Base-by-base conservation (phyloP, 1,284 basidiomycete genomes). In the Rhodotorula glutinis region DNA sequence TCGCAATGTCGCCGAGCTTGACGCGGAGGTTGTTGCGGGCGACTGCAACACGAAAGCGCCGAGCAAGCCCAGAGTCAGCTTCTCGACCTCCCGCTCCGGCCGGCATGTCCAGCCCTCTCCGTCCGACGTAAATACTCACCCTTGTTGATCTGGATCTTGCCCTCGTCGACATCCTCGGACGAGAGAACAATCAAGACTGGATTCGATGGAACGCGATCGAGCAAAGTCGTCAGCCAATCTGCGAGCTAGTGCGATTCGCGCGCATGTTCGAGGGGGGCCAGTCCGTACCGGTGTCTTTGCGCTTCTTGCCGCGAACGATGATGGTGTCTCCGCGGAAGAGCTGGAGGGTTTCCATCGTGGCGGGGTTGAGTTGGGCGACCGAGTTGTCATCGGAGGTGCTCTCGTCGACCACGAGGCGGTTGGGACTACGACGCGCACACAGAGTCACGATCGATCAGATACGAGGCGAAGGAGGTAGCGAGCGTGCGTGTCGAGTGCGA, bases 111-210 rank as follows among this genome's bases (percentile, higher is more conserved):
- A 5, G 40, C 13, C 33, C 33, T 38, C 33, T 5, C 33, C 33
- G 33, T 27, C 30, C 27, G 3, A 38, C 16, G 41, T 25, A 23
- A 23, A 16, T n/a, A 43, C 73, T 23, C 43, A 84, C 83, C 83
- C 80, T 96, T 98, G 88, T 99, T 99, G 82, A 99, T 85, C 76
- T 96, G 92, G 73, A 99, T 92, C 79, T 93, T 92, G 71, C 93
- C 92, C 80, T 98, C 95, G 75, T 98, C 96, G 65, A 98, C 90
- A 71, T 95, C 91, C 76, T 98, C 96, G 63, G 91, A 91, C 76
- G 89, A 90, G 75, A 99, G 81, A 76, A 92, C 95, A 79, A 98
- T 98, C 67, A 98, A 86, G 54, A 98, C 95, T 67, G 78, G 75
- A 27, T 38, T 44, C 43, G 43, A 44, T 44, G 17, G 17, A 21